Base-by-base conservation (phyloP, 2,329 filamentous ascomycete species). In the Cladosporium phlei region DNA sequence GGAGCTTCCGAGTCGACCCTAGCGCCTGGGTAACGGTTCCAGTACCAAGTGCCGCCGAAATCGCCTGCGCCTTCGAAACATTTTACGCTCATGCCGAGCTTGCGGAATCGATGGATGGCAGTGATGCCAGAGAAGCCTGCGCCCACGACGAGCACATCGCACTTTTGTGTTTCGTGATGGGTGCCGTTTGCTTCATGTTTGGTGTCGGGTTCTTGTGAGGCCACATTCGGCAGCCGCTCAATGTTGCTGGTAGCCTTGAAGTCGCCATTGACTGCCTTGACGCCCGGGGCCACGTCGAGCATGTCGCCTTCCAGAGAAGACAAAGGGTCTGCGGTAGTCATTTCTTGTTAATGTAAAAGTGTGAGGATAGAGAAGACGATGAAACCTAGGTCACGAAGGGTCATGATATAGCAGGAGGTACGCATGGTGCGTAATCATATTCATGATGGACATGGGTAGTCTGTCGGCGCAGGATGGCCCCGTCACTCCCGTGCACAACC, bases 1-100 rank as follows among this genome's bases (percentile, higher is more conserved):
- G 72, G 72, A 2, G 67, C 62, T 52, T 70, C 66, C 0, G 66
- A 69, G 47, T 75, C 72, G 8, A 75, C 72, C 17, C 70, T 62
- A 5, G 72, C 72, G 2, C 72, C 66, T 16, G 59, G 65, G 54
- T 67, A 68, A 14, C 59, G 25, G 32, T 62, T 65, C 63, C 65
- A 66, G 38, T 62, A 59, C 66, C 66, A 68, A 7, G 64, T 62
- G 12, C 66, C 66, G 25, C 66, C 66, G 38, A 67, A 63, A 24
- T 61, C 59, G 12, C 47, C 52, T 8, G 61, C 66, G 2, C 61
- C 56, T 44, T 69, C 66, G 45, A 68, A 61, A 45, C 63, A 59
- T 38, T 65, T 63, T 34, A 59, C 56, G 2, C 57, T 59, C 19
- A 66, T 47, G 7, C 62, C 63, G 7, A 56, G 48, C 37, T 65